Base-by-base conservation (phyloP, 2,329 filamentous ascomycete genomes). In the Aspergillus floridensis region DNA sequence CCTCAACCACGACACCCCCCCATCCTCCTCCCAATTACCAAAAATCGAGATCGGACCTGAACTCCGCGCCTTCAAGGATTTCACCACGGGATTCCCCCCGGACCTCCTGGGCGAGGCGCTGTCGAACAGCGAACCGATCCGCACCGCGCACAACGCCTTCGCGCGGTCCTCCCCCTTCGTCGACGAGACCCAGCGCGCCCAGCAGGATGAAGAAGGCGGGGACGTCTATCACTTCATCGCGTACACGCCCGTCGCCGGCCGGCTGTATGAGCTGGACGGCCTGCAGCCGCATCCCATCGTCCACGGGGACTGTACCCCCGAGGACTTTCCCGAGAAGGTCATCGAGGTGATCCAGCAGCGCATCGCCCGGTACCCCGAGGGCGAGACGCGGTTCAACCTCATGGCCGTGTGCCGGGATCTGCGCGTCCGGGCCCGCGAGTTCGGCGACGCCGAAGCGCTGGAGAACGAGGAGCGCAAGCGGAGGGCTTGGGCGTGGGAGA, bases 201-300 rank as follows among this genome's bases (percentile, higher is more conserved):
- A 84, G 56, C 86, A 86, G n/a, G 87, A 87, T 62, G 83, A 91
- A 57, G 92, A 96, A 58, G 93, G 96, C 70, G 69, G 66, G 0
- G 95, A 98, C 72, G 91, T 93, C 29, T 99, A 96, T 79, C 95
- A 99, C 80, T 99, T 99, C 77, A 92, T 99, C 70, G 95, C 93
- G 32, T 99, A 99, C 78, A 93, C 92, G 8, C 85, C 88, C 56
- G 83, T 96, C 66, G 85, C 89, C 72, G 89, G 88, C 65, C 86
- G 80, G 4, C 83, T 99, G 57, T 99, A 97, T 81, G 95, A 99
- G 79, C 84, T 99, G 55, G 95, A 99, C 76, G 95, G 95, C 19
- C 82, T 99, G 64, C 93, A 98, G 78, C 92, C 92, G 4, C 90
- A 91, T 59, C 95, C 95, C 57, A 97, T 99, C 68, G 87, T 86